Percentiles rank a stretch among this genome's conserved stretches.
phyloP scores from a whole-genome alignment of 192 early-diverging fungal species.

The Mortierella alpina region DNA sequence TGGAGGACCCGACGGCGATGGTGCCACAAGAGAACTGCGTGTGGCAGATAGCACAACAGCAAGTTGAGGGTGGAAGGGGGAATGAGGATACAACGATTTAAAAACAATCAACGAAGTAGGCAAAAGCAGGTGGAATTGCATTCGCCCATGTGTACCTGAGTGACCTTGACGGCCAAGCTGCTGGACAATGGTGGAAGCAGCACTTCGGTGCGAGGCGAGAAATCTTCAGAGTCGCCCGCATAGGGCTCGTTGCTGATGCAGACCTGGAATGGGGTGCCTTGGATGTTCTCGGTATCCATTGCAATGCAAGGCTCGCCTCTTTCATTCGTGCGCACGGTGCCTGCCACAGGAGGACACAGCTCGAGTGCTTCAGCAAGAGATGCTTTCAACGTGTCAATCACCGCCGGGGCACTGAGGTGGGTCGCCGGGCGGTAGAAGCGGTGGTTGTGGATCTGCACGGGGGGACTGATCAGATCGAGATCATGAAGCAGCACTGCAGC shows the following conservation, averaged over 20 bases:
- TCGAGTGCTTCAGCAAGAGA: conserved; percentile 55
- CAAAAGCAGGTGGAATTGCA: neutral
- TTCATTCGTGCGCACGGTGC: conserved; percentile 30
- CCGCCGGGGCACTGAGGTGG: conserved; percentile 3
- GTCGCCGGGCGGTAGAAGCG: conserved; percentile 36
- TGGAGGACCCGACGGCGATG: conserved; percentile 36
- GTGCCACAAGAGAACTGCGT: conserved; percentile 49
- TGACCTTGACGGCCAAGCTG: conserved; percentile 40
- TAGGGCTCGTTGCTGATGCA: conserved; percentile 37
- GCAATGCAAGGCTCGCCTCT: conserved; percentile 20
- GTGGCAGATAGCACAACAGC: neutral
- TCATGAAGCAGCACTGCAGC: conserved; percentile 30
- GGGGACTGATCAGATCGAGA: conserved; percentile 30
- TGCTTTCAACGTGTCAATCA: conserved; percentile 39
- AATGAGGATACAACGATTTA: neutral
- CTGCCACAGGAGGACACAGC: conserved; percentile 51
- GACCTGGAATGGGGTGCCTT: conserved; percentile 45
- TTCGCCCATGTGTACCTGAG: conserved; percentile 10
- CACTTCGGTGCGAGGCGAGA: conserved; percentile 28
- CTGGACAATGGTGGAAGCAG: conserved; percentile 3
- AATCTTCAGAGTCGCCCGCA: conserved; percentile 18
- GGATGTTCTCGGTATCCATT: conserved; percentile 9
- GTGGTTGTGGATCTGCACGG: conserved; percentile 50
- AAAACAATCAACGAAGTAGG: conserved; percentile 1
- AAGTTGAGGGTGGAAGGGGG: conserved; percentile 1